Base-by-base conservation (phyloP, 768 basidiomycete species). In the Trametes maxima region DNA sequence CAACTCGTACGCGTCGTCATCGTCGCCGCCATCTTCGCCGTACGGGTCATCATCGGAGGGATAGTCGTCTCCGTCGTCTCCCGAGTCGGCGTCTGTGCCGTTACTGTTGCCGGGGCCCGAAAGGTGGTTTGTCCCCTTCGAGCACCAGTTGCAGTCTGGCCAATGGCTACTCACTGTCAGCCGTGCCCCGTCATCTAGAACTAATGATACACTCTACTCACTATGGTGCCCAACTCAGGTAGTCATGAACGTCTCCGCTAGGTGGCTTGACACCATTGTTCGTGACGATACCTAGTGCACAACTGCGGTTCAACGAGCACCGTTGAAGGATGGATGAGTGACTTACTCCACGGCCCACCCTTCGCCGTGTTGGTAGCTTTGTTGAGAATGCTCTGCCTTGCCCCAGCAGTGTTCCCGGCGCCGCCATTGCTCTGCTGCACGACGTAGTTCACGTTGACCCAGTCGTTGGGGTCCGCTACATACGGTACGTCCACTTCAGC, bases 161-260 rank as follows among this genome's bases (percentile, higher is more conserved):
- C 83, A 85, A 66, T 83, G 81, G 61, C 82, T 83, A 46, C 0
- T 45, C 19, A 22, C 45, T 63, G 42, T 55, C 8, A 57, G 49
- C 40, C 36, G n/a, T 5, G 14, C 6, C 3, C 35, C 43, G 22
- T 21, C 25, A 55, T n/a, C 14, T 7, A 10, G 28, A 17, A 50
- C 22, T 17, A 25, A 22, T 12, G 47, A 37, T 35, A 28, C 7
- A 72, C 28, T 33, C 28, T 33, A 33, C 77, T 69, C 66, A 85
- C 84, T 85, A 85, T 3, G 84, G 84, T 17, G 83, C 84, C 79
- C 79, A 85, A 61, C 82, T 83, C 56, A 85, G 68, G 65, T 85
- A 85, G 68, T 85, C 84, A 39, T 75, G 77, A 8, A 69, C 44
- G 60, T 84, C 67, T 2, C 74, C 75, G 61, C 72, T 77, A 1